Evolutionary conservation across 2,329 filamentous ascomycete genomes (phyloP), one percentile per base, ranked within the genome.

Genomic region (Xylariaceae sp.): DNA sequence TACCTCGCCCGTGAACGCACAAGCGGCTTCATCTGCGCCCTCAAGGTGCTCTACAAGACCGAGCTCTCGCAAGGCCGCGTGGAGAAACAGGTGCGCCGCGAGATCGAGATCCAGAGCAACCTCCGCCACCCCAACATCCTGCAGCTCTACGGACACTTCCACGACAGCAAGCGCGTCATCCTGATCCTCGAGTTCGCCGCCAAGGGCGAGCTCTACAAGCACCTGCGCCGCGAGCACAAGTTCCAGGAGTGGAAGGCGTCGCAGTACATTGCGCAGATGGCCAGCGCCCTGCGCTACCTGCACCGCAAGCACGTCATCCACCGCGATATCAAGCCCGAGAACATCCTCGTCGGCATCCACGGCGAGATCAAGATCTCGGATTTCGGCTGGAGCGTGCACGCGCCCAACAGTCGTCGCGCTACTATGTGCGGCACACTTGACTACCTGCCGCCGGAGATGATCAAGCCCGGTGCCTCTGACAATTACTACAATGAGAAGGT

Each of bases 301-400:
- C 92, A 97, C 79, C 91, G 91, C 73, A 97, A 97, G 79, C 92
- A 97, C 74, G 90, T 97, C 67, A 97, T 97, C 78, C 93, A 97
- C 76, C 84, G 92, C 60, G 92, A 97, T 70, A 97, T 97, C 78
- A 97, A 97, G 79, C 92, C 92, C 2, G 92, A 97, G 76, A 97
- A 97, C 71, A 97, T 97, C 65, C 82, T 97, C 18, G 88, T 97
- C 35, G 93, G 93, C 11, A 92, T 97, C 61, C 93, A 97, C 72
- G 94, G 92, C 66, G 94, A 99, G 79, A 92, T 99, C 78, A 99
- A 99, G 76, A 92, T 99, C 71, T 95, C 91, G 3, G 94, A 99
- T 75, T 99, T 97, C 71, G 93, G 94, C 53, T 99, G 94, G 94
- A 95, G 90, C 73, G 94, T 97, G 3, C 94, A 99, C 75, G 94